Conservation (phyloP, 805 yeast species). For the Blastobotrys robertii region DNA sequence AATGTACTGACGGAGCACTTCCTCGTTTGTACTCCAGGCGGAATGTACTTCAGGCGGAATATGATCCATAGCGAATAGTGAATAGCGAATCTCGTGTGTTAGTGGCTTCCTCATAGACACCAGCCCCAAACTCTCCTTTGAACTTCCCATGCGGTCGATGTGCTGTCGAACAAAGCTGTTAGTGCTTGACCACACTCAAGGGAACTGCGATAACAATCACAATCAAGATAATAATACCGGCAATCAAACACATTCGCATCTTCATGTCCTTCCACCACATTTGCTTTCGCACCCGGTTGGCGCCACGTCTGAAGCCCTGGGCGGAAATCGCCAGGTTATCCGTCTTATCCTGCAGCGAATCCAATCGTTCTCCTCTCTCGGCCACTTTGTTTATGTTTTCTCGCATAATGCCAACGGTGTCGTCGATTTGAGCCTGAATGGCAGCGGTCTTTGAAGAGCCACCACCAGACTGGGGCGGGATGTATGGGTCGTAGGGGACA, state of each 20-base stretch:
- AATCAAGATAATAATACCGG: conserved; percentile 65
- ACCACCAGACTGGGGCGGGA: conserved; percentile 35
- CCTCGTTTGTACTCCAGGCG: no score
- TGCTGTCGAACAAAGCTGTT: conserved; percentile 78
- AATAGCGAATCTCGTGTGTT: no score
- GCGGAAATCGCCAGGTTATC: conserved; percentile 88
- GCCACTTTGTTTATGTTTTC: conserved; percentile 94
- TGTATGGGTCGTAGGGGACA: conserved; percentile 79
- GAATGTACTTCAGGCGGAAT: no score
- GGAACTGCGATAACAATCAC: conserved; percentile 87
- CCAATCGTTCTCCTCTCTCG: conserved; percentile 88
- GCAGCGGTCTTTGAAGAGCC: conserved; percentile 62
- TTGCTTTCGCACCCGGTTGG: conserved; percentile 93
- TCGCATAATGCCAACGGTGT: conserved; percentile 95
- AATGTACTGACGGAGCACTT: no score
- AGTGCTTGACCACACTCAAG: no score
- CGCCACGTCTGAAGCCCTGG: conserved; percentile 91
- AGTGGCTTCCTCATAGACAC: no score
- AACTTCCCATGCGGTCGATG: conserved; percentile 42
- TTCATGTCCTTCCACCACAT: conserved; percentile 99
- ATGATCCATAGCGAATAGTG: no score
- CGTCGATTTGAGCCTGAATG: conserved; percentile 84
- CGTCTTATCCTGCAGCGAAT: conserved; percentile 85
- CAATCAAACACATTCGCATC: conserved; percentile 83
- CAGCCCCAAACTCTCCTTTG: not conserved